These are phyloP conservation scores for Dendrobium huoshanense DNA, from an alignment of 106 monocot genomes.

Conservation along the genomic window DNA sequence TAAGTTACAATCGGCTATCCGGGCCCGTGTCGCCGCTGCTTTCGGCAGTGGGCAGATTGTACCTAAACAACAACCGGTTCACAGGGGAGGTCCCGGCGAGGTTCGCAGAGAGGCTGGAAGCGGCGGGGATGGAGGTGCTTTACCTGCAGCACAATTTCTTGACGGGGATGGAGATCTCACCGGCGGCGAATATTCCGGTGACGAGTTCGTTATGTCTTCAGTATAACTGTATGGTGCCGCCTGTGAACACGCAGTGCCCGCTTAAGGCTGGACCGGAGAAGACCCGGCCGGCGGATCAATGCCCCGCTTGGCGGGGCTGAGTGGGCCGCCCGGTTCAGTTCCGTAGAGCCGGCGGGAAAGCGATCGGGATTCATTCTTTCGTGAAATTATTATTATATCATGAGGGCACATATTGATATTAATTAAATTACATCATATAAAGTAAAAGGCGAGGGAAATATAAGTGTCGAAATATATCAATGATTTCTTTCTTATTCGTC, in stretches of 20 bases:
- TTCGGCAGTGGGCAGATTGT: slow-evolving; percentile 42
- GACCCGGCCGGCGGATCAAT: slow-evolving; percentile 47
- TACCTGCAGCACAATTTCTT: slow-evolving; percentile 74
- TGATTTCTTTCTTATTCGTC: too few species aligned
- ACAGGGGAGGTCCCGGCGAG: slow-evolving; percentile 53
- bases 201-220: slow-evolving; percentile 50
- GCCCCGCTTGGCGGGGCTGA: slow-evolving; percentile 63
- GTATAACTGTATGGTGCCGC: slow-evolving; percentile 80
- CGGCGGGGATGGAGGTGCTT: slow-evolving; percentile 44
- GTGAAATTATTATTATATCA: too few species aligned
- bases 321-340: too few species aligned
- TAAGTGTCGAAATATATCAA: too few species aligned
- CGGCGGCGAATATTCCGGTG: slow-evolving; percentile 44
- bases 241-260: slow-evolving; percentile 54
- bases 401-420: too few species aligned
- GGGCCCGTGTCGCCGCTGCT: slow-evolving; percentile 45
- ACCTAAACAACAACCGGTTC: slow-evolving; percentile 68
- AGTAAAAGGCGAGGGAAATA: too few species aligned
- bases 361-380: too few species aligned
- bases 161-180: slow-evolving; percentile 57
- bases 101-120: slow-evolving; percentile 41
- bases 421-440: too few species aligned
- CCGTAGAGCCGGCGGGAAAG: too few species aligned
- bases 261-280: slow-evolving; percentile 45
- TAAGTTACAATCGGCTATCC: slow-evolving; percentile 61